Percentiles rank a stretch among this genome's conserved stretches.
Evolutionary conservation across 192 early-diverging fungal genomes (phyloP).

Genomic region (Backusella macrospora): DNA sequence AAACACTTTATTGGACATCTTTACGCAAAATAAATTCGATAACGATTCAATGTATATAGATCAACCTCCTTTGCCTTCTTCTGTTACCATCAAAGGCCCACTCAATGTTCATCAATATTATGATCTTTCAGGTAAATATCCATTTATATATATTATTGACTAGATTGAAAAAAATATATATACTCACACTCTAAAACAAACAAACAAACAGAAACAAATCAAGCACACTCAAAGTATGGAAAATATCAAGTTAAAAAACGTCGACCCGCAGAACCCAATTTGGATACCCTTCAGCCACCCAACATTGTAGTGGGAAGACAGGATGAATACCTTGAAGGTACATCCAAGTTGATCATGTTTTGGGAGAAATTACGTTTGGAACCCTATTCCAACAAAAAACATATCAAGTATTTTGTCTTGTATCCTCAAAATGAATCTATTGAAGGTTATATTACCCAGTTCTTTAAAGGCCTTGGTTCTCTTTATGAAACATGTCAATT

Average conservation of each 20-base stretch:
- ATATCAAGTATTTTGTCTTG: slow-evolving; percentile 55
- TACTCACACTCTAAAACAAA: not conserved
- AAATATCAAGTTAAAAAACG: slow-evolving; percentile 57
- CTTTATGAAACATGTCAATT: slow-evolving; percentile 53
- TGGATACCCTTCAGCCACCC: slow-evolving; percentile 46
- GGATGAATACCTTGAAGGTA: slow-evolving; percentile 55
- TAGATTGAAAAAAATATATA: slow-evolving; percentile 3
- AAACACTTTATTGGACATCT: slow-evolving; percentile 29
- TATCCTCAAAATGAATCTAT: slow-evolving; percentile 48
- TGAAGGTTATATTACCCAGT: slow-evolving; percentile 36
- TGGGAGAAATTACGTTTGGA: slow-evolving; percentile 61
- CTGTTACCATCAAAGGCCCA: slow-evolving; percentile 43
- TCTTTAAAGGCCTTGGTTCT: slow-evolving; percentile 50
- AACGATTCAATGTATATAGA: slow-evolving; percentile 20
- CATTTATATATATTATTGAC: slow-evolving; percentile 29
- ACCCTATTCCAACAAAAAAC: slow-evolving; percentile 55
- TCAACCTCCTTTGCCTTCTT: slow-evolving; percentile 24
- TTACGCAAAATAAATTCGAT: slow-evolving; percentile 24
- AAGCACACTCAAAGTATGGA: slow-evolving; percentile 56
- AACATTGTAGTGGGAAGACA: slow-evolving; percentile 56
- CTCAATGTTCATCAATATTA: slow-evolving; percentile 50
- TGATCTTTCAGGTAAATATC: slow-evolving; percentile 38
- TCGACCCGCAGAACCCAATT: slow-evolving; percentile 46
- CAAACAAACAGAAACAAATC: slow-evolving; percentile 48
- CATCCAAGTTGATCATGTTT: slow-evolving; percentile 53